Percentiles rank a stretch among this genome's conserved stretches.
phyloP scores from a whole-genome alignment of 305 asterid species.

The Fraxinus angustifolia region DNA sequence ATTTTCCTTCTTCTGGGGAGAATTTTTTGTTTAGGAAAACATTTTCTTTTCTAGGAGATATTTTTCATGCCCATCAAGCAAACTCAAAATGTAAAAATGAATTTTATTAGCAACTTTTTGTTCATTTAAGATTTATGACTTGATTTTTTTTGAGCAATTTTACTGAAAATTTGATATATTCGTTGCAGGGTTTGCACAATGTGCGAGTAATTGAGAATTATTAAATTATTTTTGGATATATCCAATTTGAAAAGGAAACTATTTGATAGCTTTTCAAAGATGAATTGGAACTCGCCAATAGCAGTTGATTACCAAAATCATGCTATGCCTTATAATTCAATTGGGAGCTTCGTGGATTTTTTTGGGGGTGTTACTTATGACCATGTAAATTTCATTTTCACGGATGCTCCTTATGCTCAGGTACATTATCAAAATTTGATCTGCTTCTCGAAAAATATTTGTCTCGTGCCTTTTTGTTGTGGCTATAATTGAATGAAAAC shows the following conservation, averaged over 20 bases:
- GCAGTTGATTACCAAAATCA: conserved; percentile 59
- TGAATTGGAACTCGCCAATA: conserved; percentile 78
- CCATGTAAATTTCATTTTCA: conserved; percentile 75
- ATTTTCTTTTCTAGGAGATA: too few relatives aligned
- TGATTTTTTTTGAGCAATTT: not conserved
- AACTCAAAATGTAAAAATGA: not conserved
- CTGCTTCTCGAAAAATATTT: conserved; percentile 7
- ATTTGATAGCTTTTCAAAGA: conserved; percentile 22
- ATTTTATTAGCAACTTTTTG: not conserved
- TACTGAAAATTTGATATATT: not conserved
- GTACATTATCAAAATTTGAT: conserved; percentile 31
- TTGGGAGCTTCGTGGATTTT: conserved; percentile 84
- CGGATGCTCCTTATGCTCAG: conserved; percentile 64
- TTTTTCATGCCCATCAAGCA: too few relatives aligned
- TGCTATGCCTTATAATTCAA: conserved; percentile 73
- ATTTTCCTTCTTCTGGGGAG: too few relatives aligned
- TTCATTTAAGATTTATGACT: not conserved
- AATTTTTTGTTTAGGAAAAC: too few relatives aligned
- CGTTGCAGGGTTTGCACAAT: conserved; percentile 21
- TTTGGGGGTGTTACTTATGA: conserved; percentile 85
- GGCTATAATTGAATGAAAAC: conserved; percentile 5
- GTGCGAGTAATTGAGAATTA: conserved; percentile 22
- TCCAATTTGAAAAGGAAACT: not conserved
- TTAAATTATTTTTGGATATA: not conserved
- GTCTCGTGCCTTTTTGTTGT: not conserved